phyloP scores from a whole-genome alignment of 2,329 filamentous ascomycete genomes.

The Botrytis galanthina region DNA sequence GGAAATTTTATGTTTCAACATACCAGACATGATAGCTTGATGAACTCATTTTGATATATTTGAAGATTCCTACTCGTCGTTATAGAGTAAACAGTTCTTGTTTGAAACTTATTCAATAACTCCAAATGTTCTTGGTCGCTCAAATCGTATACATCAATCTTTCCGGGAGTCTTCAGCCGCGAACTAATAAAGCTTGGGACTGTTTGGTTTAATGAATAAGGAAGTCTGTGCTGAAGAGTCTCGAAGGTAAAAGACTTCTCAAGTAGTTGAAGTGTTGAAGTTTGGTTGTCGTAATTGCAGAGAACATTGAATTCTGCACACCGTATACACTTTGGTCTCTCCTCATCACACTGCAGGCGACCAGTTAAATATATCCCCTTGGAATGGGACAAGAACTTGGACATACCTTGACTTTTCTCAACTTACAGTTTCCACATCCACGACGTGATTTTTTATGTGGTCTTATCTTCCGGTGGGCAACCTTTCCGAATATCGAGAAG shows the following conservation, averaged over 20 bases:
- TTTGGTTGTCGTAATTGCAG: constrained; percentile 46
- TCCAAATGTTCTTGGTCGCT: constrained; percentile 34
- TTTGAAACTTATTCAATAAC: constrained; percentile 45
- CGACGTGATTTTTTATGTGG: constrained; percentile 53
- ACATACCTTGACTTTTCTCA: constrained; percentile 52
- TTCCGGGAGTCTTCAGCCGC: constrained; percentile 1
- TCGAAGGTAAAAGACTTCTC: constrained; percentile 29
- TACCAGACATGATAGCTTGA: constrained; percentile 44
- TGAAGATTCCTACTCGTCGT: constrained; percentile 38
- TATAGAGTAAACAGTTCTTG: constrained; percentile 44
- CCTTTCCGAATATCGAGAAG: not conserved
- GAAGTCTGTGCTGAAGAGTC: not conserved
- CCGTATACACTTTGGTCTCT: constrained; percentile 48
- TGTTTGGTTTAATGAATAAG: not conserved
- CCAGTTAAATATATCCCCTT: not conserved
- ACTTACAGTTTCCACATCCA: constrained; percentile 57
- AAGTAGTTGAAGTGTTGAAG: constrained; percentile 38
- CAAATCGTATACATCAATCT: not conserved
- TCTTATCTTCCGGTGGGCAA: constrained; percentile 24
- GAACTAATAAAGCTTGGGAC: not conserved
- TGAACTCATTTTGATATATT: constrained; percentile 41
- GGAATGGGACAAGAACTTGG: not conserved
- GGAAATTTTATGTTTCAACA: constrained; percentile 21
- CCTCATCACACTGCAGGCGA: constrained; percentile 51
- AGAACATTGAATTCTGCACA: constrained; percentile 48